Conservation (phyloP, 805 yeast genomes). For the Candida maris region DNA sequence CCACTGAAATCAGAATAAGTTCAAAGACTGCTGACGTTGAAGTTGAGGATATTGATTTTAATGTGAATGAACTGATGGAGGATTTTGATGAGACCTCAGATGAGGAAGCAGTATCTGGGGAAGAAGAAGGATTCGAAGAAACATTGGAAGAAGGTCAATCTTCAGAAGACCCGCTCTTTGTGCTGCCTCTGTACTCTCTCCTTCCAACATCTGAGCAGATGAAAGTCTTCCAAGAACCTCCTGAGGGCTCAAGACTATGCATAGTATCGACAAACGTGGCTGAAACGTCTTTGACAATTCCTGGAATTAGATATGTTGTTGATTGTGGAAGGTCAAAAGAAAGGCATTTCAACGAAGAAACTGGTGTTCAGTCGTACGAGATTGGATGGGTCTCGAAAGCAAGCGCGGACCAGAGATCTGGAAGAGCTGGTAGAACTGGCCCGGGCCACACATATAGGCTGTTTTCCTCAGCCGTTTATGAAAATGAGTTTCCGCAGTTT, state of each 20-base stretch:
- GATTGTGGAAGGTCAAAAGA: slow-evolving; percentile 95
- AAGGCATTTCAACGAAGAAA: slow-evolving; percentile 71
- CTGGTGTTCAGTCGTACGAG: slow-evolving; percentile 91
- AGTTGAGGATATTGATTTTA: slow-evolving; percentile 82
- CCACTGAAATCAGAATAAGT: slow-evolving; percentile 45
- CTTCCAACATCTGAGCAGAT: slow-evolving; percentile 94
- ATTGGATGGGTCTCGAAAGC: slow-evolving; percentile 93
- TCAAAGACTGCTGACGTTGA: slow-evolving; percentile 68
- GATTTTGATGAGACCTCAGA: slow-evolving; percentile 40
- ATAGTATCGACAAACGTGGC: slow-evolving; percentile 97
- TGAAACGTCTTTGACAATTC: slow-evolving; percentile 94
- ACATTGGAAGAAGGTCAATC: slow-evolving; percentile 66
- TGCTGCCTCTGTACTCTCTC: slow-evolving; percentile 86
- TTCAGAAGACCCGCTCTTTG: slow-evolving; percentile 76
- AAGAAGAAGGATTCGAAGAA: slow-evolving; percentile 67
- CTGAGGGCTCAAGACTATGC: slow-evolving; percentile 80
- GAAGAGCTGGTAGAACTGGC: slow-evolving; percentile 98
- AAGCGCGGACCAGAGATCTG: slow-evolving; percentile 90
- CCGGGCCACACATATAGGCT: slow-evolving; percentile 96
- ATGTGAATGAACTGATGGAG: slow-evolving; percentile 36
- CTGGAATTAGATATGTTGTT: slow-evolving; percentile 89
- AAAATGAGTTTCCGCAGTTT: slow-evolving; percentile 78
- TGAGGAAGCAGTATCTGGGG: slow-evolving; percentile 49
- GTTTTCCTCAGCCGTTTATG: slow-evolving; percentile 90
- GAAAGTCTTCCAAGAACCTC: slow-evolving; percentile 86